Evolutionary conservation across 768 basidiomycete genomes (phyloP).

Genomic region (Trametes elegans): DNA sequence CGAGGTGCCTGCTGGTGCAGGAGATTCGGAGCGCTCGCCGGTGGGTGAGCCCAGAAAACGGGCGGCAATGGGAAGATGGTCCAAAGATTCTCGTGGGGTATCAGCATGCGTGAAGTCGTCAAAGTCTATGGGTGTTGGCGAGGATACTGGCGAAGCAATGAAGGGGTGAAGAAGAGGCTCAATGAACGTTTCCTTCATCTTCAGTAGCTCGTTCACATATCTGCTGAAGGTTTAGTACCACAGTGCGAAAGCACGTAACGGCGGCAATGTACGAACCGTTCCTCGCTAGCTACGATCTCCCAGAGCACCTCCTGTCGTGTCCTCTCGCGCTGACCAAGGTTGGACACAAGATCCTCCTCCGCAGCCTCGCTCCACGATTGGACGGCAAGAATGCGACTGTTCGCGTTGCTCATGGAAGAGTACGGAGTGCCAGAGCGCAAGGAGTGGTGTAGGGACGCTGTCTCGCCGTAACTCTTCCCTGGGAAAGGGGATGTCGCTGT

Average conservation of each 20-base stretch:
- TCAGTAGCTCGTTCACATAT: slow-evolving; percentile 87
- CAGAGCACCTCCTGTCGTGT: slow-evolving; percentile 95
- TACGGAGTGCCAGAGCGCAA: slow-evolving; percentile 81
- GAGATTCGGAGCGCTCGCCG: slow-evolving; percentile 46
- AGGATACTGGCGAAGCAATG: slow-evolving; percentile 47
- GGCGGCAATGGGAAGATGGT: slow-evolving; percentile 84
- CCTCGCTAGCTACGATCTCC: slow-evolving; percentile 95
- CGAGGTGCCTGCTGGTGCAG: slow-evolving; percentile 33
- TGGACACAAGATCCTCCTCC: slow-evolving; percentile 90
- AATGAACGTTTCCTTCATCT: slow-evolving; percentile 93
- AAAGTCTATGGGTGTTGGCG: slow-evolving; percentile 60
- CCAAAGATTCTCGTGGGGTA: slow-evolving; percentile 66
- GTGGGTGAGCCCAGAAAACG: slow-evolving; percentile 76
- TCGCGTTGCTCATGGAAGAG: slow-evolving; percentile 68
- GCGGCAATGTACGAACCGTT: slow-evolving; percentile 57
- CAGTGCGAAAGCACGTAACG: slow-evolving; percentile 2
- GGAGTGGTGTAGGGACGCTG: slow-evolving; percentile 55
- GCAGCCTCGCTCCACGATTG: slow-evolving; percentile 92
- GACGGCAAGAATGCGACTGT: slow-evolving; percentile 72
- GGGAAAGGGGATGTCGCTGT: slow-evolving; percentile 62
- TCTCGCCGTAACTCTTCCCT: slow-evolving; percentile 44
- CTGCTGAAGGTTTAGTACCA: slow-evolving; percentile 39
- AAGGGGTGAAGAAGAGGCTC: slow-evolving; percentile 87
- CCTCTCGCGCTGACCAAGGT: slow-evolving; percentile 90
- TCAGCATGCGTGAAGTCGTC: slow-evolving; percentile 66